Evolutionary conservation across 1,284 basidiomycete species (phyloP), one percentile per base, ranked within the genome.

Genomic region (Ustilago sp.): DNA sequence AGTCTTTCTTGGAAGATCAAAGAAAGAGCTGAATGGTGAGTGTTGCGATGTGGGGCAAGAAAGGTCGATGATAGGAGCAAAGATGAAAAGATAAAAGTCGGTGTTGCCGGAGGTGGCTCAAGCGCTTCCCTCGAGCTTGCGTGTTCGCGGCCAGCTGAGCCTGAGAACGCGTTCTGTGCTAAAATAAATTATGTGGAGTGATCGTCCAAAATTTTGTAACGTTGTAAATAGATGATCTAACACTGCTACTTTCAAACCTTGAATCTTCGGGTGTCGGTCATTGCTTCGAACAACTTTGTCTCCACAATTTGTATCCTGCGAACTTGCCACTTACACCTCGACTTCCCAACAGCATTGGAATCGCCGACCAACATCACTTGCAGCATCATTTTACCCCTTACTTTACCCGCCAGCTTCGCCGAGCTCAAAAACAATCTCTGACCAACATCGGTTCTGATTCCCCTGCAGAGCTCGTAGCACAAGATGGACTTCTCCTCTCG

Each of bases 401-500:
- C 19, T 12, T 54, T 17, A 45, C 11, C 43, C 43, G 17, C 7
- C 43, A 12, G 39, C 11, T 11, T 19, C 8, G 4, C 5, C n/a
- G 11, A 45, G 43, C 12, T 19, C 43, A 45, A 3, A 8, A 19
- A 19, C n/a, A 8, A 45, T 6, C 11, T 7, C 5, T 11, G 43
- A 45, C n/a, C 48, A 50, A 13, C 23, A 31, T 28, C 28, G 23
- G 15, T 50, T 17, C 23, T 32, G 6, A 4, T 32, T 23, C 12
- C 12, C 54, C 11, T 28, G 1, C 43, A 13, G 2, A 32, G 15
- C 38, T 5, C 43, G 19, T 4, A 32, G 15, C 60, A 45, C 23
- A 64, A 17, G 57, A 70, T 72, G 78, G 86, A 87, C 63, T 86
- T 85, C 58, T 85, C 85, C 55, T 83, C 84, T 45, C 79, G 86